A percentile compares a stretch with the other conserved stretches of the same genome.
Evolutionary conservation across 2,329 filamentous ascomycete genomes (phyloP).

Genomic region (Fusarium torreyae): DNA sequence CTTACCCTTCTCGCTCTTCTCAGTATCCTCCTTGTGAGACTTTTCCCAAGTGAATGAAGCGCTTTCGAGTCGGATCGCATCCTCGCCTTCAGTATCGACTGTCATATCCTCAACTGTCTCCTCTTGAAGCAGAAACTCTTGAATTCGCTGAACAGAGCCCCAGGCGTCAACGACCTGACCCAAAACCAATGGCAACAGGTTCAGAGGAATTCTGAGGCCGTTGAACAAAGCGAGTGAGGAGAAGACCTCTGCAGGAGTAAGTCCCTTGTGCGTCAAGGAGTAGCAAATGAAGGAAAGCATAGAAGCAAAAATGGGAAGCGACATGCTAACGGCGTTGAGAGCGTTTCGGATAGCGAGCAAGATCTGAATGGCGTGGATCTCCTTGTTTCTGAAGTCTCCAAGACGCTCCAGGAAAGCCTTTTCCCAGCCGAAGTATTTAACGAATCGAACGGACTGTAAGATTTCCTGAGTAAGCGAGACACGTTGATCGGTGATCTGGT

Average conservation of each 20-base stretch:
- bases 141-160: constrained; percentile 85
- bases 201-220: constrained; percentile 88
- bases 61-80: constrained; percentile 79
- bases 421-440: constrained; percentile 98
- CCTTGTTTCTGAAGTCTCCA: constrained; percentile 78
- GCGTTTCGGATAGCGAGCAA: constrained; percentile 87
- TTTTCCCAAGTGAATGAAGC: constrained; percentile 92
- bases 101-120: constrained; percentile 82
- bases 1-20: constrained; percentile 62
- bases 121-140: constrained; percentile 90
- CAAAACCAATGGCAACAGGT: constrained; percentile 88
- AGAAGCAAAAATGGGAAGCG: constrained; percentile 92
- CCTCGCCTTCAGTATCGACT: constrained; percentile 69
- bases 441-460: constrained; percentile 89
- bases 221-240: constrained; percentile 98
- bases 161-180: constrained; percentile 92
- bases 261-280: constrained; percentile 74
- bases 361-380: constrained; percentile 88
- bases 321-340: constrained; percentile 87
- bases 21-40: constrained; percentile 68
- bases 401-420: constrained; percentile 85
- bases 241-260: constrained; percentile 86
- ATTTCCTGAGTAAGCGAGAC: constrained; percentile 95
- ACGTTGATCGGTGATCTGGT: constrained; percentile 93
- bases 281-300: constrained; percentile 95